Percentiles rank a stretch among this genome's conserved stretches.
Evolutionary conservation across 2,329 filamentous ascomycete species (phyloP).

Genomic region (Blastomyces parvus): DNA sequence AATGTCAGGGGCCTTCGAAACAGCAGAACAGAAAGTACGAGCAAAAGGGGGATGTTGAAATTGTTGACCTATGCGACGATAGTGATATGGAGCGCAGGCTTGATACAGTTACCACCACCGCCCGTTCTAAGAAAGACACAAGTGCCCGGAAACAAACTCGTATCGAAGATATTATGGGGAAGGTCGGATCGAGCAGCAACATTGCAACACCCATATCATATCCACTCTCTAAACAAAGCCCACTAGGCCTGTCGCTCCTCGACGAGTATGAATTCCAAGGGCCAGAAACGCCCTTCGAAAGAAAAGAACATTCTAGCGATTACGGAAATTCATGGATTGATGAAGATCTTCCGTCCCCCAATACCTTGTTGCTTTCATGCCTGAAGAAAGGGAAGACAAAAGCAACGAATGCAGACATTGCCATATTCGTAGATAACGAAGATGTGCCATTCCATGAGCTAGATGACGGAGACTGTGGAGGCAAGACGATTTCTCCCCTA

Average conservation of each 20-base stretch:
- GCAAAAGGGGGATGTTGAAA: constrained; percentile 6
- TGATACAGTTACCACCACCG: background rate
- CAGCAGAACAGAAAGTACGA: background rate
- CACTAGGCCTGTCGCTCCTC: constrained; percentile 17
- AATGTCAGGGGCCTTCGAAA: background rate
- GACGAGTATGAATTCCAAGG: constrained; percentile 4
- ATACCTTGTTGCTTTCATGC: constrained; percentile 19
- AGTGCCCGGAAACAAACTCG: background rate
- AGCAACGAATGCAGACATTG: background rate
- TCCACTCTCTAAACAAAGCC: background rate
- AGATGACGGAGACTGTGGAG: background rate
- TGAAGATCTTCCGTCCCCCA: constrained; percentile 31
- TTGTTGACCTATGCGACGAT: constrained; percentile 14
- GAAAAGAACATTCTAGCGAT: constrained; percentile 24
- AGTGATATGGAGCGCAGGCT: background rate
- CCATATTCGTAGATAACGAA: background rate
- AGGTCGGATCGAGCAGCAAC: background rate
- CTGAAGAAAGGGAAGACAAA: background rate
- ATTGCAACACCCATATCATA: background rate
- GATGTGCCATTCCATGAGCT: background rate
- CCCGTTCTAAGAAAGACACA: background rate
- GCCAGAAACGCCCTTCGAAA: background rate
- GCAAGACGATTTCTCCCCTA: background rate
- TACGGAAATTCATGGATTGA: constrained; percentile 26
- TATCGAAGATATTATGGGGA: constrained; percentile 1